Evolutionary conservation across 164 flowering plant genomes (phyloP).

Genomic region (Vitis cinerea): DNA sequence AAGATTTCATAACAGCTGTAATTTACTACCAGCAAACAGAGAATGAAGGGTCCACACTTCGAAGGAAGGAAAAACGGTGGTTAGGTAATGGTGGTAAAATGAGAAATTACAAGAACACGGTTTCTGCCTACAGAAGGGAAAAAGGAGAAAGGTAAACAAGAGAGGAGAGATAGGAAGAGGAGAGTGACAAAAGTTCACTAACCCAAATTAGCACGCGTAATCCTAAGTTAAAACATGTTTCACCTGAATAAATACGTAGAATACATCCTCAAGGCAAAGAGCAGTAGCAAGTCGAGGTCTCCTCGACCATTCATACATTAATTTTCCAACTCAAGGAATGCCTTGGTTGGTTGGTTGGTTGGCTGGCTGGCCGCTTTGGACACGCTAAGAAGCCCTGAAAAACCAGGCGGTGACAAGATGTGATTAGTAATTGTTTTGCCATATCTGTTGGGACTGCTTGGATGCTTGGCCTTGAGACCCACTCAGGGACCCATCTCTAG

Average conservation of each 20-base stretch:
- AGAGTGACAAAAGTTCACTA: conserved; percentile 1
- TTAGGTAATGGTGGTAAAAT: too few species aligned
- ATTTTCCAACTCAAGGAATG: conserved; percentile 20
- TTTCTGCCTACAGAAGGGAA: too few species aligned
- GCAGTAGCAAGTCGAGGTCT: conserved; percentile 38
- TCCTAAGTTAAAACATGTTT: conserved; percentile 30
- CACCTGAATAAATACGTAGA: conserved; percentile 25
- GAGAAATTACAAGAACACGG: too few species aligned
- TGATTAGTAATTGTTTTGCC: conserved; percentile 82
- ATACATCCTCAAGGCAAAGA: conserved; percentile 57
- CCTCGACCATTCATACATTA: conserved; percentile 20
- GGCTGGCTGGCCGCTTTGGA: conserved; percentile 32
- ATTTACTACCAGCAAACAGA: too few species aligned
- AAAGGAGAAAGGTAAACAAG: neutral
- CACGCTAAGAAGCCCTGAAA: conserved; percentile 46
- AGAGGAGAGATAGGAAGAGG: too few species aligned
- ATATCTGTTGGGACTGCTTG: conserved; percentile 84
- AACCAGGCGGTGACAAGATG: conserved; percentile 27
- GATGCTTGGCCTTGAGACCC: conserved; percentile 66
- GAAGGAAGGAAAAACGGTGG: too few species aligned
- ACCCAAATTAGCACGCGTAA: conserved; percentile 37
- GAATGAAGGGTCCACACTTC: too few species aligned
- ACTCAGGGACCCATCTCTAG: conserved; percentile 54
- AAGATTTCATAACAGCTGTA: too few species aligned
- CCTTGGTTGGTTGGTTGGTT: neutral